Evolutionary conservation across 306 rosid species (phyloP).

Genomic region (Adenanthera pavonina): DNA sequence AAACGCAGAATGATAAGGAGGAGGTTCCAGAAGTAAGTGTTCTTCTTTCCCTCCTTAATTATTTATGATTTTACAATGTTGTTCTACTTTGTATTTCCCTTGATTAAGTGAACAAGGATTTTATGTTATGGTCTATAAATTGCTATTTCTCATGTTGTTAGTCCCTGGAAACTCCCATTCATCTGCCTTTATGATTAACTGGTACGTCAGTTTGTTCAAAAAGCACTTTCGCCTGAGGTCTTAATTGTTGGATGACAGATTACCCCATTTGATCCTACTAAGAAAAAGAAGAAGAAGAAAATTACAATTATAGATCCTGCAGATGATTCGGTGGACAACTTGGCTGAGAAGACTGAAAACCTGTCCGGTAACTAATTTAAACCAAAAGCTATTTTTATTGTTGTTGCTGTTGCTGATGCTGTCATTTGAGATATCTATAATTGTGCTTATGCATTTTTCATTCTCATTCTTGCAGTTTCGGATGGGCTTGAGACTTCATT

Average conservation of each 20-base stretch:
- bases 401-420: constrained; percentile 22
- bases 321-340: constrained; percentile 78
- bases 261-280: constrained; percentile 88
- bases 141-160: constrained; percentile 10
- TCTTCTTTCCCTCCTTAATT: background rate
- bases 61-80: background rate
- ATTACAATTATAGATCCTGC: constrained; percentile 47
- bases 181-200: background rate
- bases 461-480: constrained; percentile 67
- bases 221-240: background rate
- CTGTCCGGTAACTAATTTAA: constrained; percentile 58
- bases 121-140: background rate
- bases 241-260: constrained; percentile 55
- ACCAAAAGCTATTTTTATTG: background rate
- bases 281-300: constrained; percentile 85
- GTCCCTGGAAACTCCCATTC: constrained; percentile 3
- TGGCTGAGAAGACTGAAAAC: constrained; percentile 87
- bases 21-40: constrained; percentile 69
- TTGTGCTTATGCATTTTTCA: constrained; percentile 4
- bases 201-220: constrained; percentile 12
- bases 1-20: constrained; percentile 59
- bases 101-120: background rate
- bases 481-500: constrained; percentile 79
- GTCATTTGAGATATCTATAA: constrained; percentile 8
- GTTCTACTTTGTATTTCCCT: background rate